A percentile compares a stretch with the other conserved stretches of the same genome.
Conservation (phyloP, 192 early-diverging fungal species). For the Podila horticola region DNA sequence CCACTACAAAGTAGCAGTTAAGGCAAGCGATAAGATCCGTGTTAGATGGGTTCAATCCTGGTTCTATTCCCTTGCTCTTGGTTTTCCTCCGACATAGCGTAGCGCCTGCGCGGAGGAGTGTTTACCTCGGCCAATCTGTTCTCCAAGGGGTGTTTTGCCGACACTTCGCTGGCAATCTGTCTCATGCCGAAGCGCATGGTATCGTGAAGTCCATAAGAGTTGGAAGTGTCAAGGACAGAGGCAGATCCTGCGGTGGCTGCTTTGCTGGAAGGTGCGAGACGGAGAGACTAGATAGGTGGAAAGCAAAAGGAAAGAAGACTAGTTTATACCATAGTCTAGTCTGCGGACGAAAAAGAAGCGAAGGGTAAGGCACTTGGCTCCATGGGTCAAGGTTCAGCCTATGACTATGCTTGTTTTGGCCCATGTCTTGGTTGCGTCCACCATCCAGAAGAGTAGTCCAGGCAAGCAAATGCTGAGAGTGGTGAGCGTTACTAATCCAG, state of each 20-base stretch:
- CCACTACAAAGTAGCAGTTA: conserved; percentile 66
- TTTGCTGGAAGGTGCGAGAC: conserved; percentile 48
- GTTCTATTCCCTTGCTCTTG: not conserved
- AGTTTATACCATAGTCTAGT: too few relatives aligned
- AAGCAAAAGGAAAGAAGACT: not conserved
- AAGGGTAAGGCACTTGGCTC: too few relatives aligned
- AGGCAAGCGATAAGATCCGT: too few relatives aligned
- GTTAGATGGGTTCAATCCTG: too few relatives aligned
- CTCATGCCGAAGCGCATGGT: conserved; percentile 80
- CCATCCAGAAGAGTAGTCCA: too few relatives aligned
- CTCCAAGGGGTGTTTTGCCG: conserved; percentile 84
- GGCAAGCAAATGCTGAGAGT: too few relatives aligned
- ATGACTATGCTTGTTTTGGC: too few relatives aligned
- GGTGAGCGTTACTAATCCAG: too few relatives aligned
- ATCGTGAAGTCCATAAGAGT: conserved; percentile 84
- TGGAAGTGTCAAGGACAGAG: conserved; percentile 53
- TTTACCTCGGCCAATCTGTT: conserved; percentile 72
- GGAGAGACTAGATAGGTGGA: conserved; percentile 35
- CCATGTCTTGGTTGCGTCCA: too few relatives aligned
- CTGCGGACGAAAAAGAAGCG: too few relatives aligned
- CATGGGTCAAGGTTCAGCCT: too few relatives aligned
- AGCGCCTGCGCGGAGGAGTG: too few relatives aligned
- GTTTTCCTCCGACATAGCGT: not conserved
- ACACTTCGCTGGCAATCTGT: conserved; percentile 70
- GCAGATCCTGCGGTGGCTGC: conserved; percentile 31